Evolutionary conservation across 495 filamentous ascomycete species (phyloP).

Genomic region (Recurvomyces mirabilis): DNA sequence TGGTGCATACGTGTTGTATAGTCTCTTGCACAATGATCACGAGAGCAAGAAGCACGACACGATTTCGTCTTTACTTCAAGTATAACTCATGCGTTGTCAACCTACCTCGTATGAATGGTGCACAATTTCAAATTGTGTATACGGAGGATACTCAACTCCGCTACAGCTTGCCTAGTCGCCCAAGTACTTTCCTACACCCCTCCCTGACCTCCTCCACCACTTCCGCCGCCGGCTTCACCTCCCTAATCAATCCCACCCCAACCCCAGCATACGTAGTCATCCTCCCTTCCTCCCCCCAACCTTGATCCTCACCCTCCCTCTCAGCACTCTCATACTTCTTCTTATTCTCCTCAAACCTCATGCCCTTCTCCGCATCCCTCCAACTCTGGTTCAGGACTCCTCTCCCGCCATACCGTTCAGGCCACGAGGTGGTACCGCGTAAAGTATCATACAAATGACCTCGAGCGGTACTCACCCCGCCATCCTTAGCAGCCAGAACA

Average conservation of each 20-base stretch:
- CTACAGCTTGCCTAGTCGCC: too few relatives aligned
- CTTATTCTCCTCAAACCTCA: conserved; percentile 47
- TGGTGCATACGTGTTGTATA: too few relatives aligned
- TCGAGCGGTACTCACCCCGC: conserved; percentile 50
- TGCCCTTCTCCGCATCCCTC: conserved; percentile 45
- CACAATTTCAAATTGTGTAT: too few relatives aligned
- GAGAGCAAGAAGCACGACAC: too few relatives aligned
- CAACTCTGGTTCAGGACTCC: conserved; percentile 52
- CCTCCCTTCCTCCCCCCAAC: conserved; percentile 44
- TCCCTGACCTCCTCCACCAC: conserved; percentile 37
- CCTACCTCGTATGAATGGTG: too few relatives aligned
- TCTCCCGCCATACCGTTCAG: conserved; percentile 49
- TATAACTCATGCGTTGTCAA: too few relatives aligned
- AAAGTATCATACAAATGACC: conserved; percentile 62
- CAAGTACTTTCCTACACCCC: conserved; percentile 10
- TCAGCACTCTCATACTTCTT: conserved; percentile 45
- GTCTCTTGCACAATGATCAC: too few relatives aligned
- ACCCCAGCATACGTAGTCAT: conserved; percentile 60
- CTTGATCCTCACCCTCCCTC: conserved; percentile 43
- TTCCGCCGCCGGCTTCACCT: conserved; percentile 33
- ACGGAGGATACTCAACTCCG: too few relatives aligned
- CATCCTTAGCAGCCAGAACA: conserved; percentile 50
- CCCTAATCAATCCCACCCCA: conserved; percentile 41
- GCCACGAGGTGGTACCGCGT: conserved; percentile 59
- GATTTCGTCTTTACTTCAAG: too few relatives aligned